Base-by-base conservation (phyloP, 768 basidiomycete species). In the Vishniacozyma victoriae region DNA sequence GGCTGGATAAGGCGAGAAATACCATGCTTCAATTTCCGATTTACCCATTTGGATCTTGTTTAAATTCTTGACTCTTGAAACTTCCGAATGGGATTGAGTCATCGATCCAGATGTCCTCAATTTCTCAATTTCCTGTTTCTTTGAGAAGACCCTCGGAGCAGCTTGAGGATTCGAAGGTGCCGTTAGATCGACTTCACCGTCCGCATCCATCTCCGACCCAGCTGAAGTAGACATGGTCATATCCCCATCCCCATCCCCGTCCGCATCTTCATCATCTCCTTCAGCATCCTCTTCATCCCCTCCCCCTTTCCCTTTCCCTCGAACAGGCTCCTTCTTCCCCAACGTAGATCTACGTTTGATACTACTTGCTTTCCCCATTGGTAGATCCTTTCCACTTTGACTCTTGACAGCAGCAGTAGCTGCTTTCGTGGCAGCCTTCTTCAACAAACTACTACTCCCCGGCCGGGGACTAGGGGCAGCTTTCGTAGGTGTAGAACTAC, bases 1-100 rank as follows among this genome's bases (percentile, higher is more conserved):
- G 74, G 88, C 86, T 11, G 95, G 95, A 75, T 97, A 99, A 19
- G 95, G 95, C 64, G 87, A 91, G 78, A 97, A 97, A 74, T 99
- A 99, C 95, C 95, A 99, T n/a, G 95, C 85, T 62, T 99, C 95
- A 59, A 99, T 88, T 74, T 95, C 89, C 76, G 95, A 85, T 70
- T 81, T 82, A 48, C 95, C 95, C 53, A 99, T 97, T 71, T 93
- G 90, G 23, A 99, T 79, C 50, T 87, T 83, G 72, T 97, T 95
- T 59, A 99, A 79, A 71, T 99, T 99, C 78, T 97, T 97, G 64
- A 99, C 95, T 44, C 95, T 84, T 15, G 93, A 86, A 61, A 99
- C 85, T 76, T 99, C 95, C 42, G 90, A 93, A 52, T 96, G 87
- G 40, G 88, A 89, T 73, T 99, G 95, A 3, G 95, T 97, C 92